Evolutionary conservation across 202 grass and related monocot species (phyloP).

Genomic region (Schoenoplectus triqueter): DNA sequence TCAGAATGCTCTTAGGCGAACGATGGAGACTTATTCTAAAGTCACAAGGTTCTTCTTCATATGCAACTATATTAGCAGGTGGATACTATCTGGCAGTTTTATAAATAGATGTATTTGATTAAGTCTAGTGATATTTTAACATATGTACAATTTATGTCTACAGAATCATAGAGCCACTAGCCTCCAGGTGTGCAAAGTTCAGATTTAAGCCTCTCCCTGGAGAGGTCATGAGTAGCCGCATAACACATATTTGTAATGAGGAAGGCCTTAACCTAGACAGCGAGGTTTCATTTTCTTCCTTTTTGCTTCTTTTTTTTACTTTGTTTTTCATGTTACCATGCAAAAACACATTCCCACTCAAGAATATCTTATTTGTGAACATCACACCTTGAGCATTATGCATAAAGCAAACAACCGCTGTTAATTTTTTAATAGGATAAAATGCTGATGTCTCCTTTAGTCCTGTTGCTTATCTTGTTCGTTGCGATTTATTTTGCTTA

Average conservation of each 20-base stretch:
- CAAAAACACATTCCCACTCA: background rate
- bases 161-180: constrained; percentile 98
- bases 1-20: constrained; percentile 98
- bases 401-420: background rate
- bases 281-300: constrained; percentile 48
- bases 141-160: constrained; percentile 32
- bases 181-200: constrained; percentile 98
- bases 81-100: constrained; percentile 30
- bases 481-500: background rate
- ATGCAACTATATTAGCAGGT: constrained; percentile 99
- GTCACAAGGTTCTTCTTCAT: constrained; percentile 99
- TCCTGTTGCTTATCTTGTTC: background rate
- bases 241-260: constrained; percentile 90
- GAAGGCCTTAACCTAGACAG: constrained; percentile 85
- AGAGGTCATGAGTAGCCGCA: constrained; percentile 89
- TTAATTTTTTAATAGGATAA: background rate
- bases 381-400: background rate
- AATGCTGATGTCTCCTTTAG: background rate
- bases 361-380: constrained; percentile 3
- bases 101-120: constrained; percentile 18
- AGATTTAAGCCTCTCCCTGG: constrained; percentile 96
- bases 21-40: constrained; percentile 96
- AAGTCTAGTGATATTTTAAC: background rate
- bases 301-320: constrained; percentile 7
- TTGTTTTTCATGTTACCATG: constrained; percentile 23